Base-by-base conservation (phyloP, 768 basidiomycete genomes). In the Pleurotus tuber-regium region DNA sequence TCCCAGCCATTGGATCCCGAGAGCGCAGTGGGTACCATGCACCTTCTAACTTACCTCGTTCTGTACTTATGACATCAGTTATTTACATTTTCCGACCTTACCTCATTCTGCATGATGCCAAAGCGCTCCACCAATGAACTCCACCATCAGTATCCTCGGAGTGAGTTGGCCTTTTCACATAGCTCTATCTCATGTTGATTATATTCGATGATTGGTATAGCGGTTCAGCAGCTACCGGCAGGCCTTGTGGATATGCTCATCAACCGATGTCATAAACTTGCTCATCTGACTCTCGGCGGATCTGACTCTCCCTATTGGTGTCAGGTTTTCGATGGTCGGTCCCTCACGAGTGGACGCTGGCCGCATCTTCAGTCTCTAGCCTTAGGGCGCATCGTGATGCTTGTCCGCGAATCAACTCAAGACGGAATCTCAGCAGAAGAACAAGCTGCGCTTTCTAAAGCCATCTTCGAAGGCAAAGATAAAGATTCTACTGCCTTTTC, bases 221-320 rank as follows among this genome's bases (percentile, higher is more conserved):
- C 33, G 26, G 36, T 8, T 29, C 55, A 54, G 40, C 50, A 30
- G 19, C 54, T 65, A 26, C 63, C 63, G 6, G 30, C 53, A 21
- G 59, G 61, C 4, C 63, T 82, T n/a, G 82, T 80, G 80, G 71
- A 74, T 53, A 82, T 82, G 80, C 69, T 82, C 43, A 67, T 73
- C 36, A 62, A 66, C 26, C 70, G 72, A 11, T 79, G 70, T 42
- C 73, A 70, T 1, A 57, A 72, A 38, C 64, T 82, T 26, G 69
- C 73, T 54, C 70, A 74, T 30, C 64, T 82, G 8, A 60, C 65
- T 50, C 61, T 82, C 23, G 63, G 64, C n/a, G 48, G 57, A 18
- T 50, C 54, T 31, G 41, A 54, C 9, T 49, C 52, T 9, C 43
- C 52, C 1, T 50, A 50, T 42, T 57, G 47, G 25, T 47, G 42